Evolutionary conservation across 352 stramenopile genomes (phyloP), one percentile per base, ranked within the genome.

Genomic region (Pythium aristosporum): DNA sequence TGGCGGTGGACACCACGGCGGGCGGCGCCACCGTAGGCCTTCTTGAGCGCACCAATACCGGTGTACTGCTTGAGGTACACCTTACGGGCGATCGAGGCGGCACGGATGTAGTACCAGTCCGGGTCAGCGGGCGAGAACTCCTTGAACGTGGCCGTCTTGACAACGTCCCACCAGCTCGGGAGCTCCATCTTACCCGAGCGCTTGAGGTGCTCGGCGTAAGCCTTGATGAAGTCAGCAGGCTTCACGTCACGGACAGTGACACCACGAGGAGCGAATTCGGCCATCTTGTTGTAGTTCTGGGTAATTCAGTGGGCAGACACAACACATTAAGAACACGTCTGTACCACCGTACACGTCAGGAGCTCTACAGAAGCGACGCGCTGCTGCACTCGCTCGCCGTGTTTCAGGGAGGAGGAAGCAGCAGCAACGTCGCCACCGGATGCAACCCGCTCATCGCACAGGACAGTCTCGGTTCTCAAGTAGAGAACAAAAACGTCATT

Each of bases 81-180:
- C 89, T 99, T 99, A 69, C 97, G 95, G 42, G 96, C 96, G 71
- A 99, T 98, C 57, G 97, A 98, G 44, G 97, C 88, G 56, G 97
- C 96, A 68, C 97, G 95, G 71, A 99, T 94, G 87, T 98, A 99
- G 85, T 99, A 99, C 97, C 97, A 99, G 85, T 99, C 97, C 65
- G 96, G 91, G 79, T 98, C 96, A 58, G 96, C 93, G 39, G 97
- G 97, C 52, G 96, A 96, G 72, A 98, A 92, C 80, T 99, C 97
- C 89, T 99, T 99, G 84, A 98, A 97, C 58, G 96, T 87, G 56
- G 81, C 96, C 44, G 97, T 99, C 91, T 99, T 99, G 57, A 99
- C 96, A 62, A 98, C 91, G 73, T 99, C 97, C 73, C 91, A 95
- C 97, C 97, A 99, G 41, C 96, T 94, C 58, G 97, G 97, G 57